These are phyloP conservation scores for Nigrospora oryzae DNA, from an alignment of 2,329 filamentous ascomycete genomes.

Conservation along the genomic window DNA sequence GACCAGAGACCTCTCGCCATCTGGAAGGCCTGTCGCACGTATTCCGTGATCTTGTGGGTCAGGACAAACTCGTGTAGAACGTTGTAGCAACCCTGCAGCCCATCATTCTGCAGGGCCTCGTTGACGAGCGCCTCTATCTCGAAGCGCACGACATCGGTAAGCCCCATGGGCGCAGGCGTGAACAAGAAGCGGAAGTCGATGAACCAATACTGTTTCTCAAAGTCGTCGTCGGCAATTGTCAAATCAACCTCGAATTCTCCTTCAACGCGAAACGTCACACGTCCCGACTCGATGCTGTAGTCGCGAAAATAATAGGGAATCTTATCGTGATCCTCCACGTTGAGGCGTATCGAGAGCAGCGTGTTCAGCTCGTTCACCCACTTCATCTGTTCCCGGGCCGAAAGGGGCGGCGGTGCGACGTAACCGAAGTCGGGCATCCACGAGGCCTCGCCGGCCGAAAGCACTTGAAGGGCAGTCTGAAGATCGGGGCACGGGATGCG, in stretches of 20 bases:
- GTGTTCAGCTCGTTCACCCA: conserved; percentile 78
- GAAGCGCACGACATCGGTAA: conserved; percentile 55
- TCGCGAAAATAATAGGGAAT: conserved; percentile 67
- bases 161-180: conserved; percentile 51
- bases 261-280: conserved; percentile 77
- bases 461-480: conserved; percentile 75
- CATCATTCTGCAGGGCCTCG: conserved; percentile 56
- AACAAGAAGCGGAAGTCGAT: conserved; percentile 86
- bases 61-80: conserved; percentile 82
- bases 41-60: conserved; percentile 81
- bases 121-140: conserved; percentile 69
- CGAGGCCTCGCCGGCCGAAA: conserved; percentile 68
- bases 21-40: conserved; percentile 67
- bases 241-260: conserved; percentile 91
- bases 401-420: conserved; percentile 63
- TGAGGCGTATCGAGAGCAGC: conserved; percentile 72
- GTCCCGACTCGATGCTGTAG: conserved; percentile 75
- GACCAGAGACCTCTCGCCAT: conserved; percentile 68
- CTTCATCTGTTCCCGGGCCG: conserved; percentile 61
- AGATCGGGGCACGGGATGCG: conserved; percentile 86
- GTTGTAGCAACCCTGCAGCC: conserved; percentile 73
- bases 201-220: conserved; percentile 81
- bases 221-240: conserved; percentile 79
- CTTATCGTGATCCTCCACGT: conserved; percentile 70
- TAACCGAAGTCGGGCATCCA: conserved; percentile 82